Evolutionary conservation across 805 yeast species (phyloP), one percentile per base, ranked within the genome.

Genomic region (Phaffomyces thermotolerans): DNA sequence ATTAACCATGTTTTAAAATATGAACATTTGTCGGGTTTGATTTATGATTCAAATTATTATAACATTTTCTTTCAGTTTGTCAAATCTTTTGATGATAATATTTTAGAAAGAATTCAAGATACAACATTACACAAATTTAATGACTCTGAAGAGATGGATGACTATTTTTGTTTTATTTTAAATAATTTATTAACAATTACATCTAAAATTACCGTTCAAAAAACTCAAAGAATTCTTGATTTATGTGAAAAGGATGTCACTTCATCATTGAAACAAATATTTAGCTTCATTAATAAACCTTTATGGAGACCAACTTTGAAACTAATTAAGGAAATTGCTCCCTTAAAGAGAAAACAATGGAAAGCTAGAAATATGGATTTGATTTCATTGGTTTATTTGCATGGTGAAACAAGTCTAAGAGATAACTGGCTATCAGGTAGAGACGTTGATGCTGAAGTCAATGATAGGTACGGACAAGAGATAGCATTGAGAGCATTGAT

Each of bases 261-360:
- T 0, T 84, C 78, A 17, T 61, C 75, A 4, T 68, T 84, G 46
- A 75, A 84, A 51, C 72, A 76, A 52, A 62, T 85, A 6, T 65
- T 75, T 39, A 66, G 75, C 4, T 70, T 88, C 36, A 81, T 79
- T 57, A 87, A 85, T 54, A 58, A 67, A 22, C 72, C 73, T 9
- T 61, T 88, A 22, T 81, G 84, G 64, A 68, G 68, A 40, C 90
- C 95, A 1, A 78, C 85, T 4, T 66, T 90, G 53, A 81, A 80
- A 55, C 73, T 85, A 1, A 68, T 90, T 47, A 89, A 86, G 59
- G 80, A 84, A 49, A 72, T 89, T 40, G 80, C 89, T 2, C 96
- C 97, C 0, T 87, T 83, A 64, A 90, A 87, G 55, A 96, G 96
- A 17, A 79, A 93, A 47, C 89, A 90, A 62, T 91, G 99, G 99